A percentile compares a stretch with the other conserved stretches of the same genome.
Conservation (phyloP, 2,329 filamentous ascomycete genomes). For the Cordyceps farinosa region DNA sequence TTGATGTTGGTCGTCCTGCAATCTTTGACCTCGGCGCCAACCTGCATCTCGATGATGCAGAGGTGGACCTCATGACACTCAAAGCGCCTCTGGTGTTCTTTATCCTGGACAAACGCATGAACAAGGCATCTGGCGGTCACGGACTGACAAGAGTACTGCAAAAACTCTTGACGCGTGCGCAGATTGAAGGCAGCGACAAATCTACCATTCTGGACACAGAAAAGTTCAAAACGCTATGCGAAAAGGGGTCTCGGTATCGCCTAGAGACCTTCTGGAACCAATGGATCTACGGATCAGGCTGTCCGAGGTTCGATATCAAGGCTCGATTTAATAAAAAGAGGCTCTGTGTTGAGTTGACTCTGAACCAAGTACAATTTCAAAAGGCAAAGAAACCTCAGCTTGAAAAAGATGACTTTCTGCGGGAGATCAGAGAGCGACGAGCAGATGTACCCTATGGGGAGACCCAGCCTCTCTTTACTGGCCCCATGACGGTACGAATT, state of each 20-base stretch:
- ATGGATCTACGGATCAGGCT: constrained; percentile 86
- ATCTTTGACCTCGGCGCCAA: constrained; percentile 75
- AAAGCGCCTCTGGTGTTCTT: constrained; percentile 91
- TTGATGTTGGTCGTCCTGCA: constrained; percentile 78
- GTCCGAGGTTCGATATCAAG: constrained; percentile 79
- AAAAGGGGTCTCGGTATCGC: constrained; percentile 82
- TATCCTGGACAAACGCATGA: constrained; percentile 85
- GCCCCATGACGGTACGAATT: constrained; percentile 95
- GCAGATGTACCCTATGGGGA: constrained; percentile 65
- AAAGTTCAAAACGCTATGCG: constrained; percentile 76
- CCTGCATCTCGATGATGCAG: constrained; percentile 76
- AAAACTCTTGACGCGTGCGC: constrained; percentile 79
- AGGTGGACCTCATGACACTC: constrained; percentile 83
- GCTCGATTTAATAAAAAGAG: constrained; percentile 98
- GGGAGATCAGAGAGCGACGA: constrained; percentile 76
- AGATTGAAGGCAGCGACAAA: constrained; percentile 56
- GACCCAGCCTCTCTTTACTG: constrained; percentile 79
- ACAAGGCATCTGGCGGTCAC: constrained; percentile 77
- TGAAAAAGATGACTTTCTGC: constrained; percentile 72
- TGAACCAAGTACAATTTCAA: constrained; percentile 68
- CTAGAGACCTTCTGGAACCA: constrained; percentile 91
- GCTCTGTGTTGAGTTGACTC: constrained; percentile 85
- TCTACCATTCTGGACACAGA: constrained; percentile 72
- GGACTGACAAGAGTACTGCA: constrained; percentile 84
- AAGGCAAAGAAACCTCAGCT: constrained; percentile 45